Evolutionary conservation across 768 basidiomycete genomes (phyloP).

Genomic region (Cantharellus cinnabarinus): DNA sequence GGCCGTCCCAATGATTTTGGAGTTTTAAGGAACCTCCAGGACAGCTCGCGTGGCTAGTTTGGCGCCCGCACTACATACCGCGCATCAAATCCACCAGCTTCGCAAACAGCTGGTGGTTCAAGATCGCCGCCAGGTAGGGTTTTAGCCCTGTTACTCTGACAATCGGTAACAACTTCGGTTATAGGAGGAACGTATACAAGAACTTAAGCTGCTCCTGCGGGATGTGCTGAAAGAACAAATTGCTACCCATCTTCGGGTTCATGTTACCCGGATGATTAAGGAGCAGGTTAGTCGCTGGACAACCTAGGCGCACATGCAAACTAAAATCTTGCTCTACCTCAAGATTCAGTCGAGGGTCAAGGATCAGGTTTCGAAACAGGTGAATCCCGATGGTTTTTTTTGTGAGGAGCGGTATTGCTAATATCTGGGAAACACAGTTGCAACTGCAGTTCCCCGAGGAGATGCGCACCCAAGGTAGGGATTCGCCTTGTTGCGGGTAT

Average conservation of each 20-base stretch:
- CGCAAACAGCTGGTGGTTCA: neutral
- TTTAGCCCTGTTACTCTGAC: neutral
- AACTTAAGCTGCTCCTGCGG: constrained; percentile 19
- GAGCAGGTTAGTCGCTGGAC: neutral
- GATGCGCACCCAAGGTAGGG: neutral
- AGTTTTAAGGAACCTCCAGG: neutral
- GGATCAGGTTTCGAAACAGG: neutral
- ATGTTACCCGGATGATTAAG: neutral
- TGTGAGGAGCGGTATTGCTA: no score
- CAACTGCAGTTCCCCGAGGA: neutral
- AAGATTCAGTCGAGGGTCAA: constrained; percentile 1
- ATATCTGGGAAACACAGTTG: neutral
- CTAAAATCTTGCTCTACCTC: neutral
- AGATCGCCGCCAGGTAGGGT: neutral
- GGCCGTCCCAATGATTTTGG: neutral
- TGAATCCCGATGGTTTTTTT: neutral
- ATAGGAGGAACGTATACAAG: constrained; percentile 16
- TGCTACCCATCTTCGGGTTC: constrained; percentile 18
- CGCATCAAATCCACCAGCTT: neutral
- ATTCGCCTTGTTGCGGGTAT: neutral
- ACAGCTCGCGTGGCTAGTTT: neutral
- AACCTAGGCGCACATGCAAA: neutral
- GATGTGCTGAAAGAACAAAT: constrained; percentile 24
- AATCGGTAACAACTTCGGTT: neutral
- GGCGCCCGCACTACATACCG: neutral